These are phyloP conservation scores for Teratosphaeria nubilosa DNA, from an alignment of 2,329 filamentous ascomycete genomes.

Conservation along the genomic window DNA sequence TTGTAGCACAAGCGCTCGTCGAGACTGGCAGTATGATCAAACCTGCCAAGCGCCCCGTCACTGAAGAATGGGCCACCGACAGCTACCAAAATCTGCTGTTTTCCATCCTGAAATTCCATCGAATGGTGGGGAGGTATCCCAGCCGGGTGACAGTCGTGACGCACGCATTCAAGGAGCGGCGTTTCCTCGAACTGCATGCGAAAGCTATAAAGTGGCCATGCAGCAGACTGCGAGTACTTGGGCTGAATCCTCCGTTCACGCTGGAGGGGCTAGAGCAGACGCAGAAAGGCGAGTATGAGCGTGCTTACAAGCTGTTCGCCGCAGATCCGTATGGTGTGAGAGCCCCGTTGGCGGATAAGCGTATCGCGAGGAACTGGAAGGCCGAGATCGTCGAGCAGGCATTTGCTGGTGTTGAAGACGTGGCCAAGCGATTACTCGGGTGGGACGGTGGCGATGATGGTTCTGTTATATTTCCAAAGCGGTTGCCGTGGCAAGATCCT, in stretches of 20 bases:
- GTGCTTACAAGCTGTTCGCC: conserved; percentile 29
- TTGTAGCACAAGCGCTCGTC: conserved; percentile 7
- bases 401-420: conserved; percentile 11
- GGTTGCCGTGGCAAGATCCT: conserved; percentile 17
- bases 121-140: conserved; percentile 29
- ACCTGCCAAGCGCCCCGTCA: conserved; percentile 10
- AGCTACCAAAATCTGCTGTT: conserved; percentile 80
- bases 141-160: conserved; percentile 34
- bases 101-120: conserved; percentile 50
- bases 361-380: conserved; percentile 32
- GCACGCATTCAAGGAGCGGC: conserved; percentile 37
- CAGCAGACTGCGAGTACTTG: conserved; percentile 31
- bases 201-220: conserved; percentile 35
- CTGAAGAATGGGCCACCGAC: conserved; percentile 66
- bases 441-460: conserved; percentile 22
- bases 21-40: conserved; percentile 1
- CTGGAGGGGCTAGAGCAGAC: conserved; percentile 27
- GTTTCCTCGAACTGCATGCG: conserved; percentile 32
- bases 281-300: conserved; percentile 26
- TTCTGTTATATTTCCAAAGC: conserved; percentile 14
- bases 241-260: conserved; percentile 36
- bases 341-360: conserved; percentile 28
- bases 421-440: conserved; percentile 13
- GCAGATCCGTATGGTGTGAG: conserved; percentile 31
- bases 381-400: conserved; percentile 6